Conservation (phyloP, 176 grass and related monocot species). For the Zea luxurians region DNA sequence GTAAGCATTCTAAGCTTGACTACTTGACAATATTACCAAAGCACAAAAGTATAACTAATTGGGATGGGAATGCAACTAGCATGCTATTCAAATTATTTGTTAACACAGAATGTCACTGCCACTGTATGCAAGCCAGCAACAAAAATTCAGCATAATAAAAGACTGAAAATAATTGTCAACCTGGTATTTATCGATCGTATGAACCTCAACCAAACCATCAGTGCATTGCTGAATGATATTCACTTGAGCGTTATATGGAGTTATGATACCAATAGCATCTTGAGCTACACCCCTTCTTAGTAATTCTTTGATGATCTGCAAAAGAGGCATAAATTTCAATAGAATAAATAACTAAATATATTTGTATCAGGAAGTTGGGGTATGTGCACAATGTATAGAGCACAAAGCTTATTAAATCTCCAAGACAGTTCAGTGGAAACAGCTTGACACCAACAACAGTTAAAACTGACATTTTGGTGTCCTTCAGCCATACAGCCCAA, state of each 20-base stretch:
- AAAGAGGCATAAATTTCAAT: constrained; percentile 5
- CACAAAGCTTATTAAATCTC: neutral
- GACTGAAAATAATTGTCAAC: constrained; percentile 34
- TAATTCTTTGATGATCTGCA: constrained; percentile 69
- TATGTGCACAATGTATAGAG: constrained; percentile 11
- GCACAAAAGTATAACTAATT: constrained; percentile 21
- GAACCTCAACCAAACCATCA: constrained; percentile 79
- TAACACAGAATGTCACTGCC: neutral
- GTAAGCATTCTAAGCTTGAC: constrained; percentile 14
- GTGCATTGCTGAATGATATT: constrained; percentile 71
- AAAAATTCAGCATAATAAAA: constrained; percentile 1
- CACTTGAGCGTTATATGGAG: constrained; percentile 91
- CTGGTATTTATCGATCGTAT: constrained; percentile 98
- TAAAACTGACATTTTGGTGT: neutral
- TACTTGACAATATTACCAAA: constrained; percentile 13
- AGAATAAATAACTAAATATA: constrained; percentile 15
- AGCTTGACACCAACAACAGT: neutral
- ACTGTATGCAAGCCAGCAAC: neutral
- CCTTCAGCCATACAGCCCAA: neutral
- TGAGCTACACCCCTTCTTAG: constrained; percentile 69
- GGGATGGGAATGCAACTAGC: constrained; percentile 4
- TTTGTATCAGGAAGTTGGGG: constrained; percentile 7
- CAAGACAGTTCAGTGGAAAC: constrained; percentile 11
- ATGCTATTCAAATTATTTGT: neutral
- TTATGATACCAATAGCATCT: constrained; percentile 87